Evolutionary conservation across 129 eudicot genomes (phyloP).

Genomic region (Lactuca saligna): DNA sequence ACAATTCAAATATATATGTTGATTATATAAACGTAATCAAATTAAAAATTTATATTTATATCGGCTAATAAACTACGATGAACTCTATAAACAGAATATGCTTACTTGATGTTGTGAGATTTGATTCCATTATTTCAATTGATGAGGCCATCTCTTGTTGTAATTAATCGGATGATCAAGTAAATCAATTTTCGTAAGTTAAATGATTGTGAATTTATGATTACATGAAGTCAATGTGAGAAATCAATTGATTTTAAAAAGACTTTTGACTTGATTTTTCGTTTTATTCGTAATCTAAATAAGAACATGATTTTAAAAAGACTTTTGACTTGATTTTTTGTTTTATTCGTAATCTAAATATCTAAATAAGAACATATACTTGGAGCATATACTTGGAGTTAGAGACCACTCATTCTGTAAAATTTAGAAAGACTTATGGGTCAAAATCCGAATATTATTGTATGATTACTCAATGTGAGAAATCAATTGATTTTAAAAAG

Average conservation of each 20-base stretch:
- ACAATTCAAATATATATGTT: background rate
- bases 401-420: background rate
- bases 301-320: background rate
- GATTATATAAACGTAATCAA: background rate
- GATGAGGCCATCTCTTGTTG: slow-evolving; percentile 26
- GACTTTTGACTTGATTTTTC: background rate
- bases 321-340: background rate
- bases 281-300: background rate
- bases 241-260: background rate
- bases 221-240: slow-evolving; percentile 17
- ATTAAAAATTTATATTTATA: too few species aligned
- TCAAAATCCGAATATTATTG: background rate
- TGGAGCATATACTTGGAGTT: background rate
- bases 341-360: background rate
- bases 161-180: background rate
- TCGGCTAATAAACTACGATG: background rate
- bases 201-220: background rate
- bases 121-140: slow-evolving; percentile 22
- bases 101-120: background rate
- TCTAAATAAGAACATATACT: too few species aligned
- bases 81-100: background rate
- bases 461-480: too few species aligned
- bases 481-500: too few species aligned
- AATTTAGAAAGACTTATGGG: background rate
- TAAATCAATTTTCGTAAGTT: background rate